Conservation (phyloP, 208 protist species). For the Novymonas esmeraldas region DNA sequence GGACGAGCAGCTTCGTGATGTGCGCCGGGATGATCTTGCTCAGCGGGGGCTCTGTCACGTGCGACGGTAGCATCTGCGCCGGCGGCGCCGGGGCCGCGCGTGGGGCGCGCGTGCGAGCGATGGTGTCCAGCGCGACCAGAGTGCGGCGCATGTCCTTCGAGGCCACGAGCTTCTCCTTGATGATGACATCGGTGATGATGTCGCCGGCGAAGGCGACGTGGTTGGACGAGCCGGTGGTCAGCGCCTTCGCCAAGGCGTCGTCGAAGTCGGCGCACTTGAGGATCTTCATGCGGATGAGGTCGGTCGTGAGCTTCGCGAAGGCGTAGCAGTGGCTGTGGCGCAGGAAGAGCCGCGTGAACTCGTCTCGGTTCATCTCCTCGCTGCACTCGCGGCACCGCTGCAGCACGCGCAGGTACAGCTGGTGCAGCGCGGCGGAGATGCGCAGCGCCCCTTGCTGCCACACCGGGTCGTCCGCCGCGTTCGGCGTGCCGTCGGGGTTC, state of each 20-base stretch:
- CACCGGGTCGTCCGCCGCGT: constrained; percentile 22
- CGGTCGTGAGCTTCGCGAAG: constrained; percentile 63
- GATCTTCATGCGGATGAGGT: constrained; percentile 89
- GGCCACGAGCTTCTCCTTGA: constrained; percentile 77
- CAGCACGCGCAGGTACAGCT: constrained; percentile 82
- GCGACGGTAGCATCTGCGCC: constrained; percentile 35
- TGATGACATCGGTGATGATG: constrained; percentile 73
- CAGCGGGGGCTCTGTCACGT: constrained; percentile 56
- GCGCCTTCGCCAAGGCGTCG: constrained; percentile 76
- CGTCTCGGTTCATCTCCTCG: constrained; percentile 66
- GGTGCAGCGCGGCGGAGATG: constrained; percentile 66
- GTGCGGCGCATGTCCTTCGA: constrained; percentile 69
- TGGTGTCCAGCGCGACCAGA: constrained; percentile 72
- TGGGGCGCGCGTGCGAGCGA: constrained; percentile 48
- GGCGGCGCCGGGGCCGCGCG: constrained; percentile 21
- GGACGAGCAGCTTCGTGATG: constrained; percentile 60
- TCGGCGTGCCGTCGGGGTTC: constrained; percentile 23
- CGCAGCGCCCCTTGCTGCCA: constrained; percentile 42
- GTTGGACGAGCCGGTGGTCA: constrained; percentile 33
- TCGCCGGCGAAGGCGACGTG: constrained; percentile 79
- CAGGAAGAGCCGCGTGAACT: constrained; percentile 82
- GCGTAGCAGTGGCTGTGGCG: constrained; percentile 62
- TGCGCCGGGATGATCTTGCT: constrained; percentile 48
- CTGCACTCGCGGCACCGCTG: constrained; percentile 73
- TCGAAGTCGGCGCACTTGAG: constrained; percentile 89